These are phyloP conservation scores for Exserohilum rostratum DNA, from an alignment of 2,329 filamentous ascomycete species.

Conservation along the genomic window DNA sequence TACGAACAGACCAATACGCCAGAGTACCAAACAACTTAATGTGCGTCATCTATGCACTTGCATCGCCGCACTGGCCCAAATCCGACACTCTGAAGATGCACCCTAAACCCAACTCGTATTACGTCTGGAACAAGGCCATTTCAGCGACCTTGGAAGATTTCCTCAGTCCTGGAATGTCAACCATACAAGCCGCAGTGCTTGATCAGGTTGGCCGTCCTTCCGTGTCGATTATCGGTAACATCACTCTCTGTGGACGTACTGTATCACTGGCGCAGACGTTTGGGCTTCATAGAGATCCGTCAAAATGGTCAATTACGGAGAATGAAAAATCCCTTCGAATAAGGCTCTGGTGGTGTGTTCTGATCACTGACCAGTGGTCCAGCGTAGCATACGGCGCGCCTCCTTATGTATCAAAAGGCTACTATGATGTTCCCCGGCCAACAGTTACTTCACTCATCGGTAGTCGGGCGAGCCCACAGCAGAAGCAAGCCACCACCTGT, in stretches of 20 bases:
- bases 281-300: slow-evolving; percentile 62
- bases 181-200: slow-evolving; percentile 48
- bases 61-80: slow-evolving; percentile 46
- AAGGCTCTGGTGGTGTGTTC: slow-evolving; percentile 63
- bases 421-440: slow-evolving; percentile 63
- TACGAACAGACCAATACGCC: slow-evolving; percentile 44
- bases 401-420: slow-evolving; percentile 58
- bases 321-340: slow-evolving; percentile 60
- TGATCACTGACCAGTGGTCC: slow-evolving; percentile 64
- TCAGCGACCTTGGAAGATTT: slow-evolving; percentile 52
- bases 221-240: slow-evolving; percentile 54
- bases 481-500: slow-evolving; percentile 56
- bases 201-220: slow-evolving; percentile 52
- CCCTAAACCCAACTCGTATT: slow-evolving; percentile 47
- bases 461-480: slow-evolving; percentile 43
- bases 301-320: slow-evolving; percentile 58
- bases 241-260: slow-evolving; percentile 60
- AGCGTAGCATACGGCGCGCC: slow-evolving; percentile 63
- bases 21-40: slow-evolving; percentile 46
- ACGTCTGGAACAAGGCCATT: slow-evolving; percentile 52
- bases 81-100: slow-evolving; percentile 46
- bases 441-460: slow-evolving; percentile 51
- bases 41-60: slow-evolving; percentile 49
- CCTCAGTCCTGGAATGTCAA: slow-evolving; percentile 49
- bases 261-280: slow-evolving; percentile 62